Conservation (phyloP, 2,329 filamentous ascomycete species). For the Daldinia sp. region DNA sequence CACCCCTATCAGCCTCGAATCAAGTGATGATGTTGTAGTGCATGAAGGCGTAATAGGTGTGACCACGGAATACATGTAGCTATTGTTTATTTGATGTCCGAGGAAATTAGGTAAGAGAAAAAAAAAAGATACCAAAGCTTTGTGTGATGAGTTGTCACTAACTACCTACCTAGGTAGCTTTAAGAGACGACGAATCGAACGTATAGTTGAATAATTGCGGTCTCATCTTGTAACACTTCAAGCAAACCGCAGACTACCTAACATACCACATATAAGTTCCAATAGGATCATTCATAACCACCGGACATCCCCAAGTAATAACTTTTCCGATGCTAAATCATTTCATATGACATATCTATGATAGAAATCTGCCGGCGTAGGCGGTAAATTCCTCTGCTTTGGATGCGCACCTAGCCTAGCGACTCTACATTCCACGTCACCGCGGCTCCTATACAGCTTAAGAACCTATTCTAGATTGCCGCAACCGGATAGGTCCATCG, state of each 20-base stretch:
- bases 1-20: constrained; percentile 1
- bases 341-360: background rate
- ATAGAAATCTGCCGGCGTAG: background rate
- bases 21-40: background rate
- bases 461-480: background rate
- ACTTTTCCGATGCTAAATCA: background rate
- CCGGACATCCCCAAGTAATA: constrained; percentile 34
- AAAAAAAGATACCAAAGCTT: background rate
- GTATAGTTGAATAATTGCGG: background rate
- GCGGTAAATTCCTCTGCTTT: background rate
- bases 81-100: background rate
- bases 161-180: too few relatives aligned
- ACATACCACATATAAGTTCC: background rate
- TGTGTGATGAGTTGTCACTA: background rate
- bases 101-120: background rate
- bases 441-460: background rate
- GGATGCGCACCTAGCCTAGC: too few relatives aligned
- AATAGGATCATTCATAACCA: background rate
- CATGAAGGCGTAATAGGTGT: constrained; percentile 1
- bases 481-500: background rate
- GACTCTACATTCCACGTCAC: background rate
- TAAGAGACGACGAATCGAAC: background rate
- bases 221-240: constrained; percentile 5
- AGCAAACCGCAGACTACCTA: background rate
- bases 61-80: background rate